Evolutionary conservation across 805 yeast species (phyloP), one percentile per base, ranked within the genome.

Genomic region (Lachancea waltii): DNA sequence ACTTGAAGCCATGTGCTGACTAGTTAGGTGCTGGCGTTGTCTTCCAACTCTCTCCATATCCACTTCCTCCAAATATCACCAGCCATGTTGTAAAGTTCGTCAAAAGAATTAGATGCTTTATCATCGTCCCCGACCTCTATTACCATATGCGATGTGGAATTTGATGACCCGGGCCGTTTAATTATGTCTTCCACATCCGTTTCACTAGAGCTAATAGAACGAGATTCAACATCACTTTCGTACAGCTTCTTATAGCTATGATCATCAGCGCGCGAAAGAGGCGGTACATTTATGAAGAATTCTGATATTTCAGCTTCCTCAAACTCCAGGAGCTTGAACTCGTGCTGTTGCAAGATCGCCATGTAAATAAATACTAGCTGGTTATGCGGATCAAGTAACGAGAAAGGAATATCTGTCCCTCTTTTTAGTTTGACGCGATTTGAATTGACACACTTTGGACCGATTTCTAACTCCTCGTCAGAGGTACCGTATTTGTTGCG

Each of bases 281-380:
- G 46, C 1, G 65, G 65, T 2, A 64, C 54, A 37, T 79, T 72
- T 44, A 76, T 75, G 44, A 89, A 68, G 47, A 78, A 77, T 54
- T 87, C 94, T 26, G 87, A 69, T 31, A 86, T 85, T 61, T 89
- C 97, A 46, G 84, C 79, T 56, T 85, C 95, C 53, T 89, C 97
- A 46, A 87, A 78, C 56, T 89, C 97, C 46, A 85, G 70, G 38
- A 89, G 68, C 27, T 82, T 77, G 48, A 77, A 76, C 49, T 83
- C 89, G 58, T 81, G 81, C 36, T 90, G 79, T 59, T 85, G 85
- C 47, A 89, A 65, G 27, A 89, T 73, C 1, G 96, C 85, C 33
- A 87, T 65, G 34, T 85, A 77, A 3, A 84, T 73, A 53, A 86
- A 89, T 1, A 83, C 62, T 23, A 86, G 69, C 62, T 83, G 87